phyloP scores from a whole-genome alignment of 139 green algal genomes.

The Haematococcus lacustris region DNA sequence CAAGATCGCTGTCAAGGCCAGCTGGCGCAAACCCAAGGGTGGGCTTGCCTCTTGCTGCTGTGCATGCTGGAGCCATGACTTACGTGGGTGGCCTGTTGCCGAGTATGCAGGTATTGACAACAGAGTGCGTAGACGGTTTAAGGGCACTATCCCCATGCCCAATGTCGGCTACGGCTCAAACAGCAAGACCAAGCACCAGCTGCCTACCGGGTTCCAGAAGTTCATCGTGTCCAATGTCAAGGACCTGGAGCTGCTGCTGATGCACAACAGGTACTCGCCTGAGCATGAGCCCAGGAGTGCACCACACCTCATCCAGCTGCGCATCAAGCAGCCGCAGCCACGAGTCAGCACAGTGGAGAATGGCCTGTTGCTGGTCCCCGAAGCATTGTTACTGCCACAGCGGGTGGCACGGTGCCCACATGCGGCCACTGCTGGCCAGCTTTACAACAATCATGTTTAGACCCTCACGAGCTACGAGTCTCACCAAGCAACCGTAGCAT shows the following conservation, averaged over 20 bases:
- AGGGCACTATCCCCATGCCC: conserved; percentile 84
- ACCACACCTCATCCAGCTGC: neutral
- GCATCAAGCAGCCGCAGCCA: too few relatives aligned
- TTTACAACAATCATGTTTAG: too few relatives aligned
- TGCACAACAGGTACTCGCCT: conserved; percentile 86
- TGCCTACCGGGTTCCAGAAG: conserved; percentile 77
- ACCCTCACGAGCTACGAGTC: too few relatives aligned
- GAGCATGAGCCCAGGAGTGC: neutral
- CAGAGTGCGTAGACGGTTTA: conserved; percentile 79
- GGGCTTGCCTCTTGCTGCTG: neutral
- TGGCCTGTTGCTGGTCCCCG: too few relatives aligned
- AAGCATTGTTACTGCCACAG: too few relatives aligned
- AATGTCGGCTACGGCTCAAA: conserved; percentile 95
- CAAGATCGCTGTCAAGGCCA: conserved; percentile 74
- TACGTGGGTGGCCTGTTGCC: too few relatives aligned
- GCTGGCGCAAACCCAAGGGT: conserved; percentile 90
- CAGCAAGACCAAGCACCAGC: conserved; percentile 87
- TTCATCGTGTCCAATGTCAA: conserved; percentile 86
- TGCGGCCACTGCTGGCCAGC: too few relatives aligned
- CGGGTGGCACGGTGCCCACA: too few relatives aligned
- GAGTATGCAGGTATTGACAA: conserved; percentile 92
- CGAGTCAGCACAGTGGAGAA: too few relatives aligned
- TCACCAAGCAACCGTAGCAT: too few relatives aligned
- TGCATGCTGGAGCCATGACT: too few relatives aligned
- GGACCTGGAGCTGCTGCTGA: conserved; percentile 96